Base-by-base conservation (phyloP, 768 basidiomycete genomes). In the Auriscalpium orientale region DNA sequence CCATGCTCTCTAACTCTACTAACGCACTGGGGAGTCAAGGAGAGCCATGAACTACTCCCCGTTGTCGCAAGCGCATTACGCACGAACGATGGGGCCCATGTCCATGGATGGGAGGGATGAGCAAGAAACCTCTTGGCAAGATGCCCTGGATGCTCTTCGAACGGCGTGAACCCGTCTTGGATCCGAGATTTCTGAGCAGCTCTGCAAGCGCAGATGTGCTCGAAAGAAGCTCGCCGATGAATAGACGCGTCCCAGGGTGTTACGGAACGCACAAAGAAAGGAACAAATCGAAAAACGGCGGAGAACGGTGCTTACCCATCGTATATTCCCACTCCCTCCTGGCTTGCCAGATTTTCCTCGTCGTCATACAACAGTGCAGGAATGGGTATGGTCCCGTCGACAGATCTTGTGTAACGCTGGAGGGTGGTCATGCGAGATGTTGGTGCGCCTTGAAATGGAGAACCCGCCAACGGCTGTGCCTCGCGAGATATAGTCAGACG, bases 281-380 rank as follows among this genome's bases (percentile, higher is more conserved):
- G 38, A 58, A n/a, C 38, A 43, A 40, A 22, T 22, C 16, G 53
- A 21, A 28, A 43, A 21, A 22, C 34, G 37, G 16, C 21, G 34
- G 21, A n/a, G 53, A 48, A 53, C 22, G 43, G 15, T 56, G 72
- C 85, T 59, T 68, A 95, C 94, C 91, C 92, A 62, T 94, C 86
- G 65, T 98, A 98, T 54, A 98, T 84, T 1, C 95, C 95, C 6
- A 98, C 85, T 51, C 73, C 74, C 46, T 91, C 87, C 66, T 92
- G 91, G 46, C 78, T 81, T 8, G 81, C 76, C 2, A 89, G 71
- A 34, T 89, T 73, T 46, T 83, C 82, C 70, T 98, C 95, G 55
- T 93, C 91, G 13, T 80, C 76, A 65, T 90, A 93, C 0, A 94
- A 75, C 15, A 90, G 74, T 1, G 89, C 90, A 21, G 76, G 76